Evolutionary conservation across 306 rosid species (phyloP).

Genomic region (Ammopiptanthus mongolicus): DNA sequence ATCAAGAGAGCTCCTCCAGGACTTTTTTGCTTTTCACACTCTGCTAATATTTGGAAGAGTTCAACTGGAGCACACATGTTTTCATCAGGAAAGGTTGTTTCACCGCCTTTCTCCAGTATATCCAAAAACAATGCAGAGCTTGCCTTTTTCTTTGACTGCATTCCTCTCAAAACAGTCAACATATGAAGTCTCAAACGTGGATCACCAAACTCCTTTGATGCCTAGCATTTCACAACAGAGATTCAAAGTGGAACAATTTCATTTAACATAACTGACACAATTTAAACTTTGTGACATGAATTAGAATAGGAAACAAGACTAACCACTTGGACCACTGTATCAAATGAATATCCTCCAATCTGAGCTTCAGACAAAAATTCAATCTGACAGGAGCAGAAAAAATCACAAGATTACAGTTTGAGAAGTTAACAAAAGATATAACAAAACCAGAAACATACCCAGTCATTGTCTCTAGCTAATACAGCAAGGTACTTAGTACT

Average conservation of each 20-base stretch:
- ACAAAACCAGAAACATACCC: conserved; percentile 53
- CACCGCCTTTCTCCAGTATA: conserved; percentile 48
- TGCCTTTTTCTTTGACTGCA: conserved; percentile 73
- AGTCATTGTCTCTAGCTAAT: conserved; percentile 87
- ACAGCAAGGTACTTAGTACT: conserved; percentile 84
- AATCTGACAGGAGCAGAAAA: conserved; percentile 50
- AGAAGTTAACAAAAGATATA: conserved; percentile 13
- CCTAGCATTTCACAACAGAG: conserved; percentile 46
- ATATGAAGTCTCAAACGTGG: conserved; percentile 80
- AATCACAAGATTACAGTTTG: conserved; percentile 8
- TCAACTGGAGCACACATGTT: conserved; percentile 69
- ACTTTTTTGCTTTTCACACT: conserved; percentile 67
- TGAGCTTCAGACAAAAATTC: conserved; percentile 95
- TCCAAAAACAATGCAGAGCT: conserved; percentile 54
- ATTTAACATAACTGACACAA: background rate
- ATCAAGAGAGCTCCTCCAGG: conserved; percentile 82
- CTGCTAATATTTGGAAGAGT: conserved; percentile 83
- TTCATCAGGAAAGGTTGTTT: conserved; percentile 51
- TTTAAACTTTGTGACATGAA: background rate
- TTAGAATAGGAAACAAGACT: conserved; percentile 25
- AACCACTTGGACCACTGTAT: conserved; percentile 67
- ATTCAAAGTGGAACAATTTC: conserved; percentile 20
- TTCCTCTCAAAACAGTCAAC: conserved; percentile 79
- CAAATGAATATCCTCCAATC: conserved; percentile 81
- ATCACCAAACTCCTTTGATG: conserved; percentile 88